Conservation (phyloP, 768 basidiomycete species). For the Cystoderma amianthinum region DNA sequence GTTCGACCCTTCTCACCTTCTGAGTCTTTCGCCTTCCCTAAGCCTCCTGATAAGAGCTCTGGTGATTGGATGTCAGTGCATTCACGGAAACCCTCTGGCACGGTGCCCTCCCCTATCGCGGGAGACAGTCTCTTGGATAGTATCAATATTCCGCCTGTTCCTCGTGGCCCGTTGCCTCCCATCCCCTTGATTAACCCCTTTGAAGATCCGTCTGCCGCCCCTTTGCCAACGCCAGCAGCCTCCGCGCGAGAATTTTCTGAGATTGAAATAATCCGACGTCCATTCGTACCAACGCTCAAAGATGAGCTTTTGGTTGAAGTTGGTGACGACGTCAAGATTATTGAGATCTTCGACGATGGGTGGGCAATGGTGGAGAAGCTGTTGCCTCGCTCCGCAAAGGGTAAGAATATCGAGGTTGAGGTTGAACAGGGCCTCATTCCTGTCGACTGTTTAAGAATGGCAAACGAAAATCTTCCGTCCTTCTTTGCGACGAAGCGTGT, state of each 20-base stretch:
- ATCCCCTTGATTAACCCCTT: constrained; percentile 26
- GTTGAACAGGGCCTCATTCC: constrained; percentile 49
- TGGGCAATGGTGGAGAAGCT: constrained; percentile 58
- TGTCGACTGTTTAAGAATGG: constrained; percentile 52
- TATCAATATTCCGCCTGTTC: constrained; percentile 9
- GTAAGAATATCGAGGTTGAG: constrained; percentile 14
- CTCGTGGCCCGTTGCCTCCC: constrained; percentile 6
- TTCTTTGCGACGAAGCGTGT: background rate
- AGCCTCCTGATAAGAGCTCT: constrained; percentile 33
- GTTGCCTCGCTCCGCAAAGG: constrained; percentile 11
- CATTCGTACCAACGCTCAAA: constrained; percentile 45
- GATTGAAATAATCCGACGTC: constrained; percentile 43
- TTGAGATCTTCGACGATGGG: constrained; percentile 59
- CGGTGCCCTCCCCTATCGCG: constrained; percentile 3
- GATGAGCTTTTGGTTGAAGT: constrained; percentile 53
- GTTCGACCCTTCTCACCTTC: constrained; percentile 62
- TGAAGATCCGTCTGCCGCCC: constrained; percentile 12
- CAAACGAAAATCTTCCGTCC: background rate
- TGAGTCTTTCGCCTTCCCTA: constrained; percentile 65
- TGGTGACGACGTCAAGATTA: constrained; percentile 46
- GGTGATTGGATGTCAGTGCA: constrained; percentile 12
- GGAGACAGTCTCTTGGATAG: constrained; percentile 5
- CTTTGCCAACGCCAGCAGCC: constrained; percentile 6
- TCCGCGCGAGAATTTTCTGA: constrained; percentile 25
- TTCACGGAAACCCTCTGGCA: constrained; percentile 14